A percentile compares a stretch with the other conserved stretches of the same genome.
phyloP scores from a whole-genome alignment of 75 land plant species.

The Sequoia sempervirens region DNA sequence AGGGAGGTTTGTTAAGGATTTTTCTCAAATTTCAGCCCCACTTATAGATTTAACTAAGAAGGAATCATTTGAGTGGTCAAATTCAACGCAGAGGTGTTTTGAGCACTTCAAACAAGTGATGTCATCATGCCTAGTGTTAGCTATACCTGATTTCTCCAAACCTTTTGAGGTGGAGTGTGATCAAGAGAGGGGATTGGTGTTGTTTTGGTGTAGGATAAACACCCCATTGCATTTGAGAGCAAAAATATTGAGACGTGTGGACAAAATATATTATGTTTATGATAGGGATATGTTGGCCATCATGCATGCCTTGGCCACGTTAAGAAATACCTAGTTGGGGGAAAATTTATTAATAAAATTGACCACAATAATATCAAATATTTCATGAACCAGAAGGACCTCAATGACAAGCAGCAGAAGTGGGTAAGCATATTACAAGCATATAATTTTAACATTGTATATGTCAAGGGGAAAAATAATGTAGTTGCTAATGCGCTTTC shows the following conservation, averaged over 20 bases:
- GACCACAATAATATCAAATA: no score
- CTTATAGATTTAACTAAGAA: background rate
- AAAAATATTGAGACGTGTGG: background rate
- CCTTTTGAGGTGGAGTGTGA: background rate
- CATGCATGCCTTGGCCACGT: background rate
- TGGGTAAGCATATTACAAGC: no score
- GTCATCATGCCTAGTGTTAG: background rate
- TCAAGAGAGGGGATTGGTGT: no score
- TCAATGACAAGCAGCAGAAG: no score
- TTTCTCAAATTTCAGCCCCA: constrained; percentile 7
- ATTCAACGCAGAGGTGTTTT: background rate
- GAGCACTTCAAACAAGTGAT: no score
- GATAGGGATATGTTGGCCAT: background rate
- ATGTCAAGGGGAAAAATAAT: no score
- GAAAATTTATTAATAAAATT: no score
- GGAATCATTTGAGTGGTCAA: background rate
- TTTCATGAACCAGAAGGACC: no score
- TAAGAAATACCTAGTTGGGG: no score
- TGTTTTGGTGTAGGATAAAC: constrained; percentile 5
- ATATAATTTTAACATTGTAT: no score
- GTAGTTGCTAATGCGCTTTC: no score
- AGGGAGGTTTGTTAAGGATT: constrained; percentile 5
- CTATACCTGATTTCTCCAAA: background rate
- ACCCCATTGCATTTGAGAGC: background rate
- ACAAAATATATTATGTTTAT: background rate